phyloP scores from a whole-genome alignment of 148 eudicot genomes.

The Heliamphora exappendiculata region DNA sequence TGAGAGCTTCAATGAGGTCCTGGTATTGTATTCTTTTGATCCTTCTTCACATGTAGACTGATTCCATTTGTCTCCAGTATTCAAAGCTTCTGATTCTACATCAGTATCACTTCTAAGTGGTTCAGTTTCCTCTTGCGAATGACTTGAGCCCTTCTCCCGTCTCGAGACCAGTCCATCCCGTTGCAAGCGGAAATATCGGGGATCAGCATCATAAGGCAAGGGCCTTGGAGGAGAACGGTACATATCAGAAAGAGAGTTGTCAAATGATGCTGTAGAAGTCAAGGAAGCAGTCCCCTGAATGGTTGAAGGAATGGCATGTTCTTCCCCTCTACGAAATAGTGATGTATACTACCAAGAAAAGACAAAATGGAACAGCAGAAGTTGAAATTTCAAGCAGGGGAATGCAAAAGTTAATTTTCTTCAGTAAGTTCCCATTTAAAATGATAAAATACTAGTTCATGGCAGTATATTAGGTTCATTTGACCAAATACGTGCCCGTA shows the following conservation, averaged over 20 bases:
- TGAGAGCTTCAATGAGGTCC: conserved; percentile 52
- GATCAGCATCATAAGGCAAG: conserved; percentile 77
- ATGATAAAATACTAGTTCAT: not conserved
- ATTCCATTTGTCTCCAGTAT: conserved; percentile 53
- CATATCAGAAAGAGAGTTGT: conserved; percentile 58
- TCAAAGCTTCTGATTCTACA: conserved; percentile 50
- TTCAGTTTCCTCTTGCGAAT: conserved; percentile 67
- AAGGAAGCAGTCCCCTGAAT: conserved; percentile 60
- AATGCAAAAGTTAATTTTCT: not conserved
- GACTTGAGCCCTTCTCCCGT: conserved; percentile 77
- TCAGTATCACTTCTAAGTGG: conserved; percentile 60
- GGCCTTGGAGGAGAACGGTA: conserved; percentile 88
- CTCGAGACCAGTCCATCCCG: conserved; percentile 72
- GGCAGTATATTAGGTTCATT: not conserved
- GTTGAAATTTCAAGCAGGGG: not conserved
- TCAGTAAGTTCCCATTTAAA: not conserved
- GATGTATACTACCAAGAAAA: conserved; percentile 58
- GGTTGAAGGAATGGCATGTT: conserved; percentile 53
- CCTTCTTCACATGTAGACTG: conserved; percentile 53
- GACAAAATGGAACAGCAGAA: not conserved
- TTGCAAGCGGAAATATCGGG: conserved; percentile 55
- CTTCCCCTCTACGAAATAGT: conserved; percentile 72
- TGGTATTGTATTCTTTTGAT: conserved; percentile 45
- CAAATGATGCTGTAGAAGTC: conserved; percentile 46
- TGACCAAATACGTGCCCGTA: not conserved